Evolutionary conservation across 345 rosid genomes (phyloP).

Genomic region (Salix purpurea): DNA sequence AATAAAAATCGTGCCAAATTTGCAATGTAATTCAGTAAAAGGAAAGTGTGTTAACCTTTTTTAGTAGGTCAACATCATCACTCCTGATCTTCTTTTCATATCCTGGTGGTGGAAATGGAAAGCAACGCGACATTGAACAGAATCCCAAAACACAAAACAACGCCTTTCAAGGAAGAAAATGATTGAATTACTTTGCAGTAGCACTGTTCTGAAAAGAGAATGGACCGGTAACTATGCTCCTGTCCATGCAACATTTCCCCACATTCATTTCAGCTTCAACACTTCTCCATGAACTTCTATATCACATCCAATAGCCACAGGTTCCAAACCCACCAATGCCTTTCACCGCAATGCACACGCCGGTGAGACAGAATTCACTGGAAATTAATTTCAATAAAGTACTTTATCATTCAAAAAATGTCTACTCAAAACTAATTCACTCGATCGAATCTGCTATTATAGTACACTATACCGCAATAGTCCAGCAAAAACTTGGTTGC

Average conservation of each 20-base stretch:
- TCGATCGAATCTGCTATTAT: slow-evolving; percentile 13
- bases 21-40: not conserved
- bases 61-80: slow-evolving; percentile 49
- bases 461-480: slow-evolving; percentile 11
- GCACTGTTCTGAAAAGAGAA: slow-evolving; percentile 51
- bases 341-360: slow-evolving; percentile 12
- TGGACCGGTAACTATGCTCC: slow-evolving; percentile 49
- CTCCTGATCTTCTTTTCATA: slow-evolving; percentile 68
- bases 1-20: not conserved
- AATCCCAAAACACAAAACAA: slow-evolving; percentile 22
- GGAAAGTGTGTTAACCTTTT: slow-evolving; percentile 47
- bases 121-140: slow-evolving; percentile 97
- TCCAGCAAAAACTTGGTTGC: slow-evolving; percentile 9
- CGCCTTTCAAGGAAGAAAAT: slow-evolving; percentile 29
- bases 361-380: slow-evolving; percentile 11
- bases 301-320: slow-evolving; percentile 19
- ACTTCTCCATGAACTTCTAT: slow-evolving; percentile 27
- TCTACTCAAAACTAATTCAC: not conserved
- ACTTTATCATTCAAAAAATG: not conserved
- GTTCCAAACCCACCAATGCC: slow-evolving; percentile 11
- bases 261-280: slow-evolving; percentile 41
- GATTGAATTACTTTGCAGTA: slow-evolving; percentile 29
- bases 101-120: slow-evolving; percentile 97
- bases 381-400: slow-evolving; percentile 16
- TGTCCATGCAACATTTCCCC: slow-evolving; percentile 62